Evolutionary conservation across 73 alveolate species (phyloP), one percentile per base, ranked within the genome.

Genomic region (Breviolum minutum): DNA sequence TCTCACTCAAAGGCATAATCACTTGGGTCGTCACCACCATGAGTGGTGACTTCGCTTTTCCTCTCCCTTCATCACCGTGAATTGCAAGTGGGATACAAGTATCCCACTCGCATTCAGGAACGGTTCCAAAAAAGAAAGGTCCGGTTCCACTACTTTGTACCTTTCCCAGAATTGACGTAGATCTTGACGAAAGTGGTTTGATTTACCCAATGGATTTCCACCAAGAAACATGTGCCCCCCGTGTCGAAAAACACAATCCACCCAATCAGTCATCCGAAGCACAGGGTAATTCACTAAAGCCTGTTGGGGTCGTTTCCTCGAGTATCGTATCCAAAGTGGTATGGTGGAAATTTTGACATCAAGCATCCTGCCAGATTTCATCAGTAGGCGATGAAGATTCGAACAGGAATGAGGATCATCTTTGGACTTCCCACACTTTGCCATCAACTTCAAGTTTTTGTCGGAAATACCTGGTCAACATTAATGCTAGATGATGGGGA

Each of bases 41-140:
- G 26, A 83, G 2, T 60, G 92, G 80, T 60, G 7, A 32, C 6
- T 63, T 63, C n/a, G 17, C 24, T 13, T n/a, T 62, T 17, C 94
- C 94, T 11, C 94, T 77, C 29, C 94, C 94, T 63, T 86, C 94
- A 86, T 86, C 94, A 0, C 94, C 80, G 29, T 62, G 94, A 17
- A 86, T 7, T 12, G 81, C 71, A 11, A 86, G 26, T 12, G 94
- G 94, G 29, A 86, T 63, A 27, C 8, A 17, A 5, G 16, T 16
- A 8, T 27, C 4, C 62, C 80, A 85, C 12, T 26, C 14, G 16
- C 11, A 24, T 24, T 19, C 11, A 17, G 20, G 20, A 20, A 48
- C 17, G 29, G 61, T 40, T 6, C 22, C 19, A n/a, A 85, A 27
- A 83, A 24, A 4, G 94, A 79, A 26, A 85, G 40, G 8, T 27